A percentile compares a stretch with the other conserved stretches of the same genome.
Conservation (phyloP, 2,329 filamentous ascomycete genomes). For the Beauveria bassiana region DNA sequence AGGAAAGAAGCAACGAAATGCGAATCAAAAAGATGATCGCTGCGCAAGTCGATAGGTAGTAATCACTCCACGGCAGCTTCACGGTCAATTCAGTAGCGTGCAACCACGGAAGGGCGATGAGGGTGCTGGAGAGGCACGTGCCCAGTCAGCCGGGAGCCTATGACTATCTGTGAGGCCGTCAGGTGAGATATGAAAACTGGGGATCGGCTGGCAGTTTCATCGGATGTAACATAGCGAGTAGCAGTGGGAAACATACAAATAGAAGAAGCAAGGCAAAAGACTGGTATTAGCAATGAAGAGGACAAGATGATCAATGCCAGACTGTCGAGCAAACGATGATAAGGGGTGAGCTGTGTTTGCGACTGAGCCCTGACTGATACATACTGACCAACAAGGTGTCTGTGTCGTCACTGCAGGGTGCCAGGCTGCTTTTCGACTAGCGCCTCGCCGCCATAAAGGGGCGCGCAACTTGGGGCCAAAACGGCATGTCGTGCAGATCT, state of each 20-base stretch:
- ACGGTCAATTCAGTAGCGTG: neutral
- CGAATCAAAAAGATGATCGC: neutral
- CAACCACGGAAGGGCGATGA: neutral
- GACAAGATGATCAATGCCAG: no score
- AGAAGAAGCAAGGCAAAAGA: neutral
- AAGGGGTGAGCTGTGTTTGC: neutral
- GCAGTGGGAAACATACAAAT: neutral
- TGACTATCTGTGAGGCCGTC: neutral
- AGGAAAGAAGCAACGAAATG: neutral
- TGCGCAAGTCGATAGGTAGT: neutral
- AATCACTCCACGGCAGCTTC: no score
- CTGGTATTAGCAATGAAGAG: no score
- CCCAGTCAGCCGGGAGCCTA: neutral
- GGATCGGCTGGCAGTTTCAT: neutral
- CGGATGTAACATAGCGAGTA: neutral
- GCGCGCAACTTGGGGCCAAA: neutral
- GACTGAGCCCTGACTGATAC: neutral
- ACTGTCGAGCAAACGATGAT: no score
- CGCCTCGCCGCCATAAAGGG: neutral
- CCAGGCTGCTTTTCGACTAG: neutral
- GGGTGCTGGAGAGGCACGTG: neutral
- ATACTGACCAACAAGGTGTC: neutral
- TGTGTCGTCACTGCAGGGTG: neutral
- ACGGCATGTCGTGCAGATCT: neutral
- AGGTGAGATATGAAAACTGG: neutral